Base-by-base conservation (phyloP, 768 basidiomycete genomes). In the Pisolithus marmoratus region DNA sequence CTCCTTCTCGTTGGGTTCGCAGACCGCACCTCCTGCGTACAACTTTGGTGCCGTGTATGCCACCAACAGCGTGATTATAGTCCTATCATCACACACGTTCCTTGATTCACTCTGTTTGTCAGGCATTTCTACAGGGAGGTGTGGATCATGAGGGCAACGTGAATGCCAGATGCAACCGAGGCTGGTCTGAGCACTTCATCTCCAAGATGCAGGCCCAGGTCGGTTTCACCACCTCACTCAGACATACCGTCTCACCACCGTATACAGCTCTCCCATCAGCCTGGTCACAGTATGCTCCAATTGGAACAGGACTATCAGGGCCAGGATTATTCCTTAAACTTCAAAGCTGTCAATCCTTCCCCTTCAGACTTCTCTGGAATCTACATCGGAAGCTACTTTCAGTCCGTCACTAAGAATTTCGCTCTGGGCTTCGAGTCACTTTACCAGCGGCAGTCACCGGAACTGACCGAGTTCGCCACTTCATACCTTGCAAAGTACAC, bases 11-110 rank as follows among this genome's bases (percentile, higher is more conserved):
- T 75, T 97, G 52, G 96, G 92, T 19, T 92, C 91, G 19, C 87
- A 89, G 68, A 81, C 84, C n/a, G 70, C 77, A 0, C 81, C 91
- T 1, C 80, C 95, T 14, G 87, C 87, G 27, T 99, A 99, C 72
- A 94, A 92, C 70, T 97, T 98, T 65, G 90, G 88, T 52, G 92
- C 94, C 9, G 81, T 96, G 47, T 97, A 87, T 71, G 94, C 89
- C 14, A 95, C 85, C 62, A 78, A 83, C 61, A 78, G 79, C 66
- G 94, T 96, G 60, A 47, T 68, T 60, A 17, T 12, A 31, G 27
- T 17, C 43, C 46, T 52, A 20, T 36, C 26, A 34, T 5, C 11
- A 26, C 12, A 58, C 70, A 72, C n/a, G n/a, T n/a, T 48, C 42
- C 63, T 54, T 53, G 19, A 54, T 63, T 58, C 55, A 57, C 50